Evolutionary conservation across 805 yeast genomes (phyloP), one percentile per base, ranked within the genome.

Genomic region (Isabelozyma heimii): DNA sequence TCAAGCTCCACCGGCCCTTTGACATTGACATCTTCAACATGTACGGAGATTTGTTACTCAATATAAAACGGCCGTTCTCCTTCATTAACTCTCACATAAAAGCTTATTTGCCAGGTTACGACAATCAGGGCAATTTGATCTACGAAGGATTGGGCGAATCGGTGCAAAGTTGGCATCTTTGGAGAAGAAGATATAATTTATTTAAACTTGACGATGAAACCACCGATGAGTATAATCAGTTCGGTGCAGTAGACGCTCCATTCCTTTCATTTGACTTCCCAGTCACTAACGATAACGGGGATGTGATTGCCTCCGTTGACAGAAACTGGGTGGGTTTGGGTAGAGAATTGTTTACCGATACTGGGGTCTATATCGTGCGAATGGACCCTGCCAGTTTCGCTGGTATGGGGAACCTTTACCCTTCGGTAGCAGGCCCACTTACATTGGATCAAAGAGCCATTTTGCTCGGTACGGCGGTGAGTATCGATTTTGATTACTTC

Each of bases 301-400:
- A 75, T 13, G 80, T 87, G 0, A 69, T 87, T 47, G 97, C 87
- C 0, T 75, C 87, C 1, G 92, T 94, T 1, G 94, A 90, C 65
- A 79, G 98, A 58, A 91, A 91, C 66, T 94, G 97, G 94, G 96
- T 88, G 5, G 99, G 99, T 0, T 70, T 94, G 40, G 96, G 95
- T 2, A 79, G 97, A 59, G 99, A 94, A 63, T 68, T 91, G 59
- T 86, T 92, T 61, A 91, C 98, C 0, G 98, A 94, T 66, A 88
- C 97, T 0, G 98, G 98, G 52, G 91, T 90, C 1, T 92, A 94
- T 65, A 82, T 91, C 28, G 69, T 92, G 27, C 70, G 97, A 50
- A 87, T 91, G 88, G 96, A 89, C 58, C 85, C 87, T 1, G 74
- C 74, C 17, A 76, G 88, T 53, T 85, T 86, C 55, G 77, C 73